These are phyloP conservation scores for Malassezia obtusa DNA, from an alignment of 1,284 basidiomycete species.

Conservation along the genomic window DNA sequence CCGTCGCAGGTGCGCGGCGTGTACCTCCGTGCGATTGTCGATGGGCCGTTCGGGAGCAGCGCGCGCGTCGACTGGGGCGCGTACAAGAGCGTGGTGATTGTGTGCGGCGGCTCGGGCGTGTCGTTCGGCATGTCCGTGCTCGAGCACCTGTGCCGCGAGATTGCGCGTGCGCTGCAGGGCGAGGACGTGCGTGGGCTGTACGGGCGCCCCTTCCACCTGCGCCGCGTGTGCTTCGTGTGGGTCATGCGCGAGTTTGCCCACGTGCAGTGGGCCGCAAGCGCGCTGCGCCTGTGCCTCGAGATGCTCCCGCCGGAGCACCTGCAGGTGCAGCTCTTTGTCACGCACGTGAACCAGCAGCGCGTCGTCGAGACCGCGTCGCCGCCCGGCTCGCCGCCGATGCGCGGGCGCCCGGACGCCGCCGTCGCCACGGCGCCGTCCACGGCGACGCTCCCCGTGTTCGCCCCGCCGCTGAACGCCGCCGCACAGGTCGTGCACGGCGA, in stretches of 20 bases:
- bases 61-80: slow-evolving; percentile 60
- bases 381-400: background rate
- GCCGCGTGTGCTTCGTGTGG: slow-evolving; percentile 70
- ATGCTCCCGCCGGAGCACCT: slow-evolving; percentile 58
- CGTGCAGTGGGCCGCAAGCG: slow-evolving; percentile 68
- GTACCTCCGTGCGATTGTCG: slow-evolving; percentile 60
- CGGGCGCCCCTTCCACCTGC: slow-evolving; percentile 53
- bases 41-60: slow-evolving; percentile 70
- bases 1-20: slow-evolving; percentile 50
- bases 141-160: slow-evolving; percentile 56
- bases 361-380: background rate
- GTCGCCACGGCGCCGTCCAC: too few relatives aligned
- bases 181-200: slow-evolving; percentile 27
- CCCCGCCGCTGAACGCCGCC: background rate
- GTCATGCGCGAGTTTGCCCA: slow-evolving; percentile 71
- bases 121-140: slow-evolving; percentile 65
- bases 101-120: slow-evolving; percentile 71
- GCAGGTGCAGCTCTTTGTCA: slow-evolving; percentile 68
- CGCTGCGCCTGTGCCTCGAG: slow-evolving; percentile 60
- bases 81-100: slow-evolving; percentile 58
- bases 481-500: slow-evolving; percentile 3
- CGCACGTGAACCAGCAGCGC: slow-evolving; percentile 30
- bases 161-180: slow-evolving; percentile 54
- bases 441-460: background rate
- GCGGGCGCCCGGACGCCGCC: background rate